phyloP scores from a whole-genome alignment of 257 asterid species.

The Fraxinus pennsylvanica region DNA sequence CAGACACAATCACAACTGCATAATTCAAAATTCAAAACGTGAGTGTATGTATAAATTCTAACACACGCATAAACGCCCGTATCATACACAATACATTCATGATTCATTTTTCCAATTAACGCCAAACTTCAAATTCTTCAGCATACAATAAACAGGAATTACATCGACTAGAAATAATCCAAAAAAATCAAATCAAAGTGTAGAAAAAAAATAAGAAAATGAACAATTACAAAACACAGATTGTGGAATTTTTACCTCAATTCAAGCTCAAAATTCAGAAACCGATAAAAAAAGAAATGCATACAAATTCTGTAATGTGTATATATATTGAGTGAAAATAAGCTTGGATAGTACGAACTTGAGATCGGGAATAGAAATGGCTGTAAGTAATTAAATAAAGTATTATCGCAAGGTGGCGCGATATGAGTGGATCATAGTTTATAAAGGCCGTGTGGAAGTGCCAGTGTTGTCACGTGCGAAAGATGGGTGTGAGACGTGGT shows the following conservation, averaged over 20 bases:
- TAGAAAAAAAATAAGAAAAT: no score
- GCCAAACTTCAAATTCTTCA: background rate
- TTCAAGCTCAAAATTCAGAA: no score
- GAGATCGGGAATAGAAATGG: no score
- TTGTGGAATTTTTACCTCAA: no score
- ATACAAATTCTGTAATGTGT: no score
- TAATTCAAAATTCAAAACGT: background rate
- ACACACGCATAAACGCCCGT: background rate
- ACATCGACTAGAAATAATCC: no score
- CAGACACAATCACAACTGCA: constrained; percentile 27
- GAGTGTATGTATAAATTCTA: background rate
- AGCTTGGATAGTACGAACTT: no score
- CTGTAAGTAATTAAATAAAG: background rate
- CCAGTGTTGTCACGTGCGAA: background rate
- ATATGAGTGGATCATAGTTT: background rate
- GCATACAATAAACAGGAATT: background rate
- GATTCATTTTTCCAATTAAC: background rate
- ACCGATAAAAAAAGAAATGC: no score
- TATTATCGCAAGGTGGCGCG: background rate
- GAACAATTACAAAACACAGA: no score
- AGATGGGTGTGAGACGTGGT: background rate
- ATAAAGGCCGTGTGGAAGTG: background rate
- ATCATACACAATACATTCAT: background rate
- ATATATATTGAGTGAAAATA: no score
- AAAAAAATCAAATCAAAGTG: no score